phyloP scores from a whole-genome alignment of 495 filamentous ascomycete genomes.

The Xylaria flabelliformis region DNA sequence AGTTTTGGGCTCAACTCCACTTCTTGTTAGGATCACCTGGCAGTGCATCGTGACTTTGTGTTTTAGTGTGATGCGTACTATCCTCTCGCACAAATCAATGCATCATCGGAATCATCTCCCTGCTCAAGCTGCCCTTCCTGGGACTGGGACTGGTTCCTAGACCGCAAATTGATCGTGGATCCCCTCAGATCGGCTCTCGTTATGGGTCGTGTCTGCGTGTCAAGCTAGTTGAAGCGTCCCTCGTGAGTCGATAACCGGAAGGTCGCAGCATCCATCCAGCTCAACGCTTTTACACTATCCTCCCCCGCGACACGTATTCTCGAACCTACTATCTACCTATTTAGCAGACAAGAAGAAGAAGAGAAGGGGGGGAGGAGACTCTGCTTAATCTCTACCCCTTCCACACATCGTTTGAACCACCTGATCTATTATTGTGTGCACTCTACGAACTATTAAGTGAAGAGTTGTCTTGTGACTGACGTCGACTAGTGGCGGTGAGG shows the following conservation, averaged over 20 bases:
- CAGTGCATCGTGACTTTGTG: background rate
- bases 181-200: background rate
- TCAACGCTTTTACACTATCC: background rate
- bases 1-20: background rate
- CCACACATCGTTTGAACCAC: constrained; percentile 1
- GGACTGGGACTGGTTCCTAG: background rate
- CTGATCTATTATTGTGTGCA: background rate
- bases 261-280: background rate
- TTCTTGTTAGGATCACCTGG: background rate
- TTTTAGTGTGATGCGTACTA: background rate
- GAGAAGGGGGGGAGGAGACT: constrained; percentile 17
- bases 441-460: background rate
- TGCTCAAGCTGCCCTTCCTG: background rate
- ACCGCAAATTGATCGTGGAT: background rate
- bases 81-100: background rate
- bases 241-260: background rate
- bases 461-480: background rate
- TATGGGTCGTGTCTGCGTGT: background rate
- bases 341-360: background rate
- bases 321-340: background rate
- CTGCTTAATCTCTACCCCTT: constrained; percentile 26
- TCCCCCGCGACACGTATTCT: constrained; percentile 3
- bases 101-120: background rate
- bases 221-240: background rate
- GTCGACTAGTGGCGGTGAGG: background rate